Conservation (phyloP, 1,284 basidiomycete species). For the Pterula multifida region DNA sequence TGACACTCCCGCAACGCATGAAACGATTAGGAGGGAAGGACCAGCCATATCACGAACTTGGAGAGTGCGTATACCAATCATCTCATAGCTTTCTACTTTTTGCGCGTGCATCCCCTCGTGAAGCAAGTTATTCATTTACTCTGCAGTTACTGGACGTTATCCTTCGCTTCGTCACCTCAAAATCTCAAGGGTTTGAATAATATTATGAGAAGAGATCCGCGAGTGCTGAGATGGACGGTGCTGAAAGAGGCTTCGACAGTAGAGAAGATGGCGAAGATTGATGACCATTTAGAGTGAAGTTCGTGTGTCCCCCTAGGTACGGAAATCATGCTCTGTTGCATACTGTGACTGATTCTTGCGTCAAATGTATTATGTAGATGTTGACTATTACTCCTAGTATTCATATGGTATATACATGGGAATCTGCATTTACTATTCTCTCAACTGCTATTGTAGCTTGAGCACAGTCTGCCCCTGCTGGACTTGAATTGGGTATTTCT, state of each 20-base stretch:
- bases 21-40: constrained; percentile 31
- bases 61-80: constrained; percentile 59
- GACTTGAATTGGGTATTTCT: too few species aligned
- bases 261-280: constrained; percentile 42
- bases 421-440: not conserved
- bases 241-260: constrained; percentile 69
- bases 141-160: constrained; percentile 77
- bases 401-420: not conserved
- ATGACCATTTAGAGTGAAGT: not conserved
- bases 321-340: not conserved
- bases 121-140: not conserved
- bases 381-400: not conserved
- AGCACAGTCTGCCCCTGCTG: too few species aligned
- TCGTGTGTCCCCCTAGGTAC: not conserved
- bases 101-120: not conserved
- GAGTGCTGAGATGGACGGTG: constrained; percentile 75
- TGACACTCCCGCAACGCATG: constrained; percentile 68
- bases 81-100: constrained; percentile 1
- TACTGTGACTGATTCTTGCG: too few species aligned
- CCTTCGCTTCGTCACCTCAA: constrained; percentile 77
- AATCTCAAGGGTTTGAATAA: constrained; percentile 52
- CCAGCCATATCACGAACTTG: constrained; percentile 46
- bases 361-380: too few species aligned
- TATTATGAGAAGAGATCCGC: constrained; percentile 66
- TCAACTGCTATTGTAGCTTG: not conserved